phyloP scores from a whole-genome alignment of 176 grass and related monocot species.

The Chrysopogon serrulatus region DNA sequence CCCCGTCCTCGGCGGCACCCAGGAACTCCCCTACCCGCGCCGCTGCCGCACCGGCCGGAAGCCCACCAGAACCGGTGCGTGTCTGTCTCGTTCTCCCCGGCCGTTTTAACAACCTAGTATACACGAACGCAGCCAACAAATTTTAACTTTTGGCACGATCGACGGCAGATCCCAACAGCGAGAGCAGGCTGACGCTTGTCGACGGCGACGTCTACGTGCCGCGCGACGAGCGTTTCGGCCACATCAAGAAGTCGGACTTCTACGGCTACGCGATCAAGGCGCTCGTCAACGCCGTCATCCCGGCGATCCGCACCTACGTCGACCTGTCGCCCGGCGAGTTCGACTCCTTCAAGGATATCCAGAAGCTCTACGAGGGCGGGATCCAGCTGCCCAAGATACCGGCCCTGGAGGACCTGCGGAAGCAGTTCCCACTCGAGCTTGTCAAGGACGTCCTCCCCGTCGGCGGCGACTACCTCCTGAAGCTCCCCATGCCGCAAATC shows the following conservation, averaged over 20 bases:
- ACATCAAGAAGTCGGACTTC: not conserved
- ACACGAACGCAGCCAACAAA: too few relatives aligned
- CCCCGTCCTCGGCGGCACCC: constrained; percentile 33
- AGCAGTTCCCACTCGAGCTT: constrained; percentile 46
- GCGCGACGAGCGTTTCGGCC: not conserved
- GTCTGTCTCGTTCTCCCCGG: too few relatives aligned
- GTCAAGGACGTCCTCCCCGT: constrained; percentile 57
- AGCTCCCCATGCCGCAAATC: constrained; percentile 50
- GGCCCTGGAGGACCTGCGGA: constrained; percentile 39
- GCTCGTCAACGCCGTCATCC: not conserved
- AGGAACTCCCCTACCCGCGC: constrained; percentile 32
- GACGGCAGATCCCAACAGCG: not conserved
- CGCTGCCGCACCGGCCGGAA: constrained; percentile 25
- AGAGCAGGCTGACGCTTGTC: not conserved
- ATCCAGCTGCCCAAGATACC: constrained; percentile 36
- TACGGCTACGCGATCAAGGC: not conserved
- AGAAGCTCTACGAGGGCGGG: constrained; percentile 53
- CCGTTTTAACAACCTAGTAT: too few relatives aligned
- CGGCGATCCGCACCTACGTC: not conserved
- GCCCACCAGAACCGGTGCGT: not conserved
- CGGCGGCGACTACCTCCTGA: constrained; percentile 45
- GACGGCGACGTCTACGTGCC: not conserved
- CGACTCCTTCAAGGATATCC: constrained; percentile 60
- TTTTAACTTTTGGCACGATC: too few relatives aligned
- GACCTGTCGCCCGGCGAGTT: constrained; percentile 21